Conservation (phyloP, 768 basidiomycete genomes). For the Trametes cingulata region DNA sequence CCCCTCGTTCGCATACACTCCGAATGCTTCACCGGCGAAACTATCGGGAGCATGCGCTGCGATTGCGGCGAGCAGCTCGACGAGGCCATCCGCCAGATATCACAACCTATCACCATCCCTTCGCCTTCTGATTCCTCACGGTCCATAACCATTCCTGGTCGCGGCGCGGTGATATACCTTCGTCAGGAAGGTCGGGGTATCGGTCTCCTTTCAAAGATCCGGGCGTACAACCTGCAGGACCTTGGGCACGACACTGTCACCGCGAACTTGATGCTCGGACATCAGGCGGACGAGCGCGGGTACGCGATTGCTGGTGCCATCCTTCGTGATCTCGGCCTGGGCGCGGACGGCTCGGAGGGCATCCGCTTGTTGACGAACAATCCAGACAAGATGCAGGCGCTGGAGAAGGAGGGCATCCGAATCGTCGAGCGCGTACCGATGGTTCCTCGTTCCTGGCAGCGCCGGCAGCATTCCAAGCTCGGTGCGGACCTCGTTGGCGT, state of each 20-base stretch:
- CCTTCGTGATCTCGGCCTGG: conserved; percentile 82
- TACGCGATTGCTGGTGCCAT: conserved; percentile 94
- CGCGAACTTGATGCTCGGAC: conserved; percentile 93
- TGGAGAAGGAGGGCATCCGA: conserved; percentile 79
- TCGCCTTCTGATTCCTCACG: conserved; percentile 28
- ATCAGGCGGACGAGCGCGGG: conserved; percentile 89
- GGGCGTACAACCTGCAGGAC: conserved; percentile 97
- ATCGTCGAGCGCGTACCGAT: conserved; percentile 88
- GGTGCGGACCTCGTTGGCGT: conserved; percentile 15
- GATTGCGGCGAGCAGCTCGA: conserved; percentile 99
- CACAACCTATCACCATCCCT: conserved; percentile 60
- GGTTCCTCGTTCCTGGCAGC: conserved; percentile 88
- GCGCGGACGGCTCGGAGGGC: conserved; percentile 52
- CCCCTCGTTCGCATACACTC: conserved; percentile 96
- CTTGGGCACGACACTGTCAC: conserved; percentile 98
- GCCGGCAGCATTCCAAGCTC: conserved; percentile 29
- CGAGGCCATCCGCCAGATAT: conserved; percentile 91
- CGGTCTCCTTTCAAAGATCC: conserved; percentile 91
- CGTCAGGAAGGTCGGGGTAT: conserved; percentile 98
- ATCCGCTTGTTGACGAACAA: conserved; percentile 93
- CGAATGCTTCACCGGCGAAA: conserved; percentile 98
- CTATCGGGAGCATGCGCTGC: conserved; percentile 96
- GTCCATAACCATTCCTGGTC: conserved; percentile 63
- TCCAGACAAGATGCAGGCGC: conserved; percentile 91
- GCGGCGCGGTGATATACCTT: conserved; percentile 92